These are phyloP conservation scores for Whalleya microplaca DNA, from an alignment of 2,329 filamentous ascomycete genomes.

Conservation along the genomic window DNA sequence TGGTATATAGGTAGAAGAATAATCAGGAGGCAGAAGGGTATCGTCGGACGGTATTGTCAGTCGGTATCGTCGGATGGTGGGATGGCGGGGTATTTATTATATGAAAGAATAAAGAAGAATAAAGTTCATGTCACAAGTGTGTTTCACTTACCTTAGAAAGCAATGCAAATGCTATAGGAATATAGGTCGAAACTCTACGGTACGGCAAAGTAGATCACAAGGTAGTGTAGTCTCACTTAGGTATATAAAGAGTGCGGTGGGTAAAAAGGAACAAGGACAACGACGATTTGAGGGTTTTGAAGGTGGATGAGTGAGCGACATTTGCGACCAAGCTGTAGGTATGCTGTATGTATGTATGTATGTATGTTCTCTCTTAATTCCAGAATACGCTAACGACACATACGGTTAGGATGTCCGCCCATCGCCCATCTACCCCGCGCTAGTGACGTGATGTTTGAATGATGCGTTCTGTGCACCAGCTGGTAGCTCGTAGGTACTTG, in stretches of 20 bases:
- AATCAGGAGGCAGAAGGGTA: no score
- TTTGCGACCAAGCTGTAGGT: background rate
- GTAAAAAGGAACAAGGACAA: background rate
- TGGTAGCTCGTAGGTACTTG: no score
- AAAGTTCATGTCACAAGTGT: conserved; percentile 12
- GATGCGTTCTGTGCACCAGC: no score
- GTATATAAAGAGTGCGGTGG: background rate
- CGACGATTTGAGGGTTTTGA: conserved; percentile 1
- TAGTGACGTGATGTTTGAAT: conserved; percentile 27
- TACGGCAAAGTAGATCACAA: background rate
- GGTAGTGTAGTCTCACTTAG: background rate
- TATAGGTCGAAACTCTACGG: background rate
- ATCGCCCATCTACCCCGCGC: conserved; percentile 22
- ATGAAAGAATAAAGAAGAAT: background rate
- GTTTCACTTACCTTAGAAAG: conserved; percentile 20
- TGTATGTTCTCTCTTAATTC: no score
- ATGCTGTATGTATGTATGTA: conserved; percentile 1
- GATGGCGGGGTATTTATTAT: conserved; percentile 7
- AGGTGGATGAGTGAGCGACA: conserved; percentile 22
- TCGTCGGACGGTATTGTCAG: no score
- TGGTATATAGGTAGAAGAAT: no score
- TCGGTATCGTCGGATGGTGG: conserved; percentile 3
- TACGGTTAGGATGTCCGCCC: no score
- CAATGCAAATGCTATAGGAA: background rate
- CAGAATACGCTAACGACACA: no score